Evolutionary conservation across 148 eudicot species (phyloP), one percentile per base, ranked within the genome.

Genomic region (Selenicereus undatus): DNA sequence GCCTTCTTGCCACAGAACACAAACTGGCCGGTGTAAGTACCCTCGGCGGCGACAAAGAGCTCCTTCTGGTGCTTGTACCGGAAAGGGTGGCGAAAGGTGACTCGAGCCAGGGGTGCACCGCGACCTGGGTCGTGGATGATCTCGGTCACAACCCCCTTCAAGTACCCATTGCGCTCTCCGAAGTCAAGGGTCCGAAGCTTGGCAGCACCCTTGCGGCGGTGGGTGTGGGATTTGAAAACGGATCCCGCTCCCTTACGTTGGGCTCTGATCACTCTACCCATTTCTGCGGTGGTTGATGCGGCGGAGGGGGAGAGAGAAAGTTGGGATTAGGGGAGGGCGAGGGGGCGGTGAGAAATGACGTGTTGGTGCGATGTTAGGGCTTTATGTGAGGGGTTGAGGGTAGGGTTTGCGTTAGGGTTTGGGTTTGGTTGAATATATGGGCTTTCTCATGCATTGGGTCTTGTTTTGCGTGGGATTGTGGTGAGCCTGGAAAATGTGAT

Each of bases 171-270:
- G 0, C 88, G 75, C 29, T 86, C 88, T 0, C 86, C 86, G 82
- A 83, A 81, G 70, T 86, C 88, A 0, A 86, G 84, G 74, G 86
- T 86, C 0, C 88, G 74, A 70, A 86, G 76, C 76, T 86, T 86
- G 24, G 88, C 88, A 0, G 88, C 78, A 0, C 88, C 88, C n/a
- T 86, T 86, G 18, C 88, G 84, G 78, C 78, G 88, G 86, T 86
- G 88, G 29, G 84, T 81, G 84, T 86, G 88, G 75, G 88, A 60
- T n/a, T 83, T 86, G 88, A 86, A 86, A 71, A 86, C 83, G 24
- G 86, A 83, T 0, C 88, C 88, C 3, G 88, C 88, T 73, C 88
- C 88, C 58, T 86, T 86, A 83, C 88, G 88, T 18, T 86, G 88
- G 8, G 88, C 86, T 29, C 88, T 3, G 82, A 86, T 86, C 0